These are phyloP conservation scores for Dujonia santamariae DNA, from an alignment of 1,139 yeast genomes.

Conservation along the genomic window DNA sequence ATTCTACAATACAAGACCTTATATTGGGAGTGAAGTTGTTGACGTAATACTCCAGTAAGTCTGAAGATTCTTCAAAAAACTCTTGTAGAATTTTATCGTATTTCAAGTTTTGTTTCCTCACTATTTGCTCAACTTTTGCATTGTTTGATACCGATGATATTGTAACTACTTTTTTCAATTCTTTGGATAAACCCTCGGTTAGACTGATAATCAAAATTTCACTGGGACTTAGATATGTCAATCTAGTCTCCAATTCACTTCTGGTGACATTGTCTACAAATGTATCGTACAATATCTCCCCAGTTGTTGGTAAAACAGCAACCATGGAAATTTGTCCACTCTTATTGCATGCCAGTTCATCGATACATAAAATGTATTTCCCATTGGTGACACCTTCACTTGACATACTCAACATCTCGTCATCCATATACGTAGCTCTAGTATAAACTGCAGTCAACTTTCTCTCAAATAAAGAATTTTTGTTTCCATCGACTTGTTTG, in stretches of 20 bases:
- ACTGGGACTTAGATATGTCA: constrained; percentile 70
- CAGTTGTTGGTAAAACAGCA: constrained; percentile 75
- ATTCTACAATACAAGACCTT: constrained; percentile 43
- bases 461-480: constrained; percentile 58
- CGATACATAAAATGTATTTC: constrained; percentile 30
- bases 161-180: constrained; percentile 22
- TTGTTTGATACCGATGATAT: constrained; percentile 15
- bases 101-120: constrained; percentile 7
- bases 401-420: constrained; percentile 31
- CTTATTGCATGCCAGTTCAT: constrained; percentile 15
- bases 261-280: constrained; percentile 56
- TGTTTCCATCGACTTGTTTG: constrained; percentile 45
- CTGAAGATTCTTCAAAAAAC: constrained; percentile 10
- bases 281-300: constrained; percentile 69
- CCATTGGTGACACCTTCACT: constrained; percentile 18
- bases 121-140: constrained; percentile 12
- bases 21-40: constrained; percentile 22
- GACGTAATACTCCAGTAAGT: constrained; percentile 23
- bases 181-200: constrained; percentile 23
- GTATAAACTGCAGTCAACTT: constrained; percentile 73
- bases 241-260: constrained; percentile 67
- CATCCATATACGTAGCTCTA: constrained; percentile 78
- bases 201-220: constrained; percentile 57
- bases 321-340: constrained; percentile 43
- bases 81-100: constrained; percentile 8